These are phyloP conservation scores for Chlamydomonas applanata DNA, from an alignment of 139 green algal genomes.

Conservation along the genomic window DNA sequence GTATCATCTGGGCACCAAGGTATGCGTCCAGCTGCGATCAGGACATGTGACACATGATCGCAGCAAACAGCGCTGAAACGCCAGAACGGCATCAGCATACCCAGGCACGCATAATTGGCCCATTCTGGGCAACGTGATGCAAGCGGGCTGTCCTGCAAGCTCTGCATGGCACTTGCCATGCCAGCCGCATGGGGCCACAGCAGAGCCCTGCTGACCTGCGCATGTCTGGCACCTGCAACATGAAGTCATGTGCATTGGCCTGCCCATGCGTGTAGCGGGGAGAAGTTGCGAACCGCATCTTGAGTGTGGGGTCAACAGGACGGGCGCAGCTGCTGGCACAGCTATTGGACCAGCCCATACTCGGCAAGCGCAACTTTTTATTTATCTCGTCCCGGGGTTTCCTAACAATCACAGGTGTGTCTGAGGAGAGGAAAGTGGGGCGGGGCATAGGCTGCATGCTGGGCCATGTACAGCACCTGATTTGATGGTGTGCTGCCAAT, in stretches of 20 bases:
- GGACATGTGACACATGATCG: no score
- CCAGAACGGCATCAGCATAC: no score
- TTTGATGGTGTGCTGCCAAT: neutral
- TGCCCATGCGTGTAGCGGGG: conserved; percentile 35
- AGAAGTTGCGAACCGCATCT: conserved; percentile 71
- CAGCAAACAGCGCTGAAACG: no score
- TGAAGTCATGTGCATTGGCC: no score
- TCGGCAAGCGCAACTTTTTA: conserved; percentile 42
- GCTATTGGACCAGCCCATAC: conserved; percentile 47
- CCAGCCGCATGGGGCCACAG: neutral
- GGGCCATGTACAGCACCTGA: neutral
- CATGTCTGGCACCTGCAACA: no score
- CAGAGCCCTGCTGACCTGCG: no score
- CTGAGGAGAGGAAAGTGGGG: neutral
- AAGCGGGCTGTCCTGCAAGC: neutral
- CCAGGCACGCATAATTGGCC: neutral
- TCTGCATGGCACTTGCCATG: neutral
- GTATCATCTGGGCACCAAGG: conserved; percentile 71
- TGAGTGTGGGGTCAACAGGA: conserved; percentile 64
- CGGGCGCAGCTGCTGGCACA: conserved; percentile 57
- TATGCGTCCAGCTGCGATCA: neutral
- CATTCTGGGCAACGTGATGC: neutral
- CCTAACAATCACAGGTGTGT: conserved; percentile 62
- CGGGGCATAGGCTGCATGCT: neutral
- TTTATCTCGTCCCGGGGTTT: conserved; percentile 67